These are phyloP conservation scores for Pluteus cervinus DNA, from an alignment of 768 basidiomycete genomes.

Conservation along the genomic window DNA sequence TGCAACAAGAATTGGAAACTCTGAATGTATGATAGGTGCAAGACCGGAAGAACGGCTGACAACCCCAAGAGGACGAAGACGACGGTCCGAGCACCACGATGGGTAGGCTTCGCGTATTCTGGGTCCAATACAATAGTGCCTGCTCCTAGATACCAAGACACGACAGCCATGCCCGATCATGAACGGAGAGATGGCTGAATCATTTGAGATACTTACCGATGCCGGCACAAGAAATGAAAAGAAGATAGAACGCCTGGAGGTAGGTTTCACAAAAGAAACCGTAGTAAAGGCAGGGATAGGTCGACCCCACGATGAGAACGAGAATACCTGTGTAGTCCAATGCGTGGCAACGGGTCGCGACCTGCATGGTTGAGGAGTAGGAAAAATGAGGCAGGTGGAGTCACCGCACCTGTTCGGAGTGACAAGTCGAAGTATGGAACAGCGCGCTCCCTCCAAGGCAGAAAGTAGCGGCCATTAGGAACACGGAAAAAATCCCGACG, in stretches of 20 bases:
- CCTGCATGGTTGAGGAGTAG: conserved; percentile 28
- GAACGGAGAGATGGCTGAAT: conserved; percentile 15
- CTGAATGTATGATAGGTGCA: conserved; percentile 55
- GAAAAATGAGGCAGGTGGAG: conserved; percentile 14
- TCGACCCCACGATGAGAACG: conserved; percentile 72
- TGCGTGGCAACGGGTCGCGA: conserved; percentile 52
- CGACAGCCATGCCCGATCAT: conserved; percentile 13
- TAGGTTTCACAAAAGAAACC: conserved; percentile 64
- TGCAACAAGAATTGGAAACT: conserved; percentile 47
- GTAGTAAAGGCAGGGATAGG: conserved; percentile 72
- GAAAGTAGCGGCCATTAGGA: conserved; percentile 64
- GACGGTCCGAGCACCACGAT: conserved; percentile 68
- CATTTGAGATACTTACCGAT: conserved; percentile 40
- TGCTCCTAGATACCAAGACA: conserved; percentile 37
- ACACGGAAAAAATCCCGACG: conserved; percentile 51
- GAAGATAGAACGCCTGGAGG: conserved; percentile 49
- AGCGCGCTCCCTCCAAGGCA: conserved; percentile 69
- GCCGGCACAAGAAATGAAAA: conserved; percentile 45
- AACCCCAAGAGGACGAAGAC: conserved; percentile 79
- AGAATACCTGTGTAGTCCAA: conserved; percentile 82
- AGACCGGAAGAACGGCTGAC: conserved; percentile 60
- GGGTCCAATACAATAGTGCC: conserved; percentile 76
- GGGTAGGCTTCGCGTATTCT: conserved; percentile 68
- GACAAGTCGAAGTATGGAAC: conserved; percentile 70
- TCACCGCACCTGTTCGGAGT: conserved; percentile 56